Evolutionary conservation across 805 yeast genomes (phyloP).

Genomic region (Jamesozyma spencerorum): DNA sequence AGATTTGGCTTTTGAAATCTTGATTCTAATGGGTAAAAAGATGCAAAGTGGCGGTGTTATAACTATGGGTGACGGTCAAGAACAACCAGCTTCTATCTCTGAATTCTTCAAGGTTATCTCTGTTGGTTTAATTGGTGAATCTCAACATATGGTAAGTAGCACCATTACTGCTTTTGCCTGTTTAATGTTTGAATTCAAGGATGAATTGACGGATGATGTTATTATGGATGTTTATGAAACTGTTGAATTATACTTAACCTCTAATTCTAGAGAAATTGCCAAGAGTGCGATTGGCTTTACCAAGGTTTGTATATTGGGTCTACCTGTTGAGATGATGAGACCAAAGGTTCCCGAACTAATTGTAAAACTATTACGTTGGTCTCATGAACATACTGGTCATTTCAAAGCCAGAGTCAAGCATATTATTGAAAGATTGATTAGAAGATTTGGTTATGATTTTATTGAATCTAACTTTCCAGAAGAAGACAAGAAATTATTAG

Average conservation of each 20-base stretch:
- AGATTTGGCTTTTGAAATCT: conserved; percentile 62
- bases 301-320: conserved; percentile 73
- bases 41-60: conserved; percentile 60
- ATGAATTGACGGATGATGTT: conserved; percentile 47
- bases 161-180: conserved; percentile 84
- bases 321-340: conserved; percentile 69
- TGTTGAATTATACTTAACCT: conserved; percentile 81
- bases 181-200: conserved; percentile 76
- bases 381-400: conserved; percentile 92
- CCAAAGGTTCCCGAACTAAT: conserved; percentile 58
- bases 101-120: conserved; percentile 88
- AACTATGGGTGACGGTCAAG: conserved; percentile 32
- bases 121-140: conserved; percentile 91
- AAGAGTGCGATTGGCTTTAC: conserved; percentile 91
- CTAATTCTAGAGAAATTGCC: conserved; percentile 86
- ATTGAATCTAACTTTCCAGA: conserved; percentile 82
- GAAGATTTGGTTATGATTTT: conserved; percentile 85
- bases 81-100: conserved; percentile 51
- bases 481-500: conserved; percentile 72
- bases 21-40: conserved; percentile 71
- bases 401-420: conserved; percentile 90
- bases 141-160: conserved; percentile 97
- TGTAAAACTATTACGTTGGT: conserved; percentile 75
- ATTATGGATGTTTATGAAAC: conserved; percentile 73
- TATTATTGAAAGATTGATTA: conserved; percentile 78